Base-by-base conservation (phyloP, 768 basidiomycete species). In the Boletus rubropictus region DNA sequence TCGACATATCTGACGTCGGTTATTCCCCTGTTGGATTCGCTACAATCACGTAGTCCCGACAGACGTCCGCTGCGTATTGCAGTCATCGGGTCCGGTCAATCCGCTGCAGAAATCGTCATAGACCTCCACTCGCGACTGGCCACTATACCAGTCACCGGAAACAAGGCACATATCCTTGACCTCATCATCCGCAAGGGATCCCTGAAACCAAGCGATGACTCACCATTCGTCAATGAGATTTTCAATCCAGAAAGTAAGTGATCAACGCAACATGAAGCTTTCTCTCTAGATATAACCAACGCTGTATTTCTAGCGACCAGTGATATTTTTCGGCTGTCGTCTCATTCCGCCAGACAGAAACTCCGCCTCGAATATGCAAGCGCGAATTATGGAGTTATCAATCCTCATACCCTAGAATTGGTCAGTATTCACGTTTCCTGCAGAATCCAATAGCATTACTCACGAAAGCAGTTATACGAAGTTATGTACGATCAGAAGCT, bases 301-400 rank as follows among this genome's bases (percentile, higher is more conserved):
- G 20, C 31, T 20, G 7, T 15, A 18, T 49, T 53, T 44, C 44
- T 44, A 77, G 73, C 70, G 29, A 76, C 69, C 11, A 66, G 73
- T 47, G 53, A 59, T 7, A 60, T 72, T 64, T 79, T 66, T 55
- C 54, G 62, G 7, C 55, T 75, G 18, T 58, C 67, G 12, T 64
- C 69, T 15, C 68, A 69, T 41, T 54, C 65, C 25, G 57, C 54
- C 8, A 67, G 76, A 14, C 62, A 67, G 25, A 49, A 56, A 29
- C 60, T 72, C 7, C 60, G 72, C 4, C 60, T 61, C 27, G 78
- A 79, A 46, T 77, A 78, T 48, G 69, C 69, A 52, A 61, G 58
- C 36, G 77, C 78, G 8, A 79, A 80, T 58, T 78, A 80, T 54
- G 72, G 77, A 7, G 75, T 78, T 18, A 73, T 79, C 5, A 79